Percentiles rank a stretch among this genome's conserved stretches.
phyloP scores from a whole-genome alignment of 2,329 filamentous ascomycete genomes.

The Gliomastix tumulicola region DNA sequence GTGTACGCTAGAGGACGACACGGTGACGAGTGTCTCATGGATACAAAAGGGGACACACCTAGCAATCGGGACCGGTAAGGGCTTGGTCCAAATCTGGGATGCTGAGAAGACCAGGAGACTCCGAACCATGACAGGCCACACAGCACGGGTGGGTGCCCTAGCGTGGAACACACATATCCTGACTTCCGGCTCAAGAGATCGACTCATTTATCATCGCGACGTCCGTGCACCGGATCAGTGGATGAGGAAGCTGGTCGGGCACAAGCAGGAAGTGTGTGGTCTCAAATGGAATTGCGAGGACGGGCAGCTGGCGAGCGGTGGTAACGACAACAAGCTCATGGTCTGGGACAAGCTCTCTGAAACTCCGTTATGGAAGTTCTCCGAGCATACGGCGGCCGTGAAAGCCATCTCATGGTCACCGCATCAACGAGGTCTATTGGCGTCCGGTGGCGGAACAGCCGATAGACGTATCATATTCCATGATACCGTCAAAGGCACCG shows the following conservation, averaged over 20 bases:
- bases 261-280: conserved; percentile 97
- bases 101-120: conserved; percentile 78
- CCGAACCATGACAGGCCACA: conserved; percentile 95
- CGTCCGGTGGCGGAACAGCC: conserved; percentile 90
- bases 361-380: conserved; percentile 87
- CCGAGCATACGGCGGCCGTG: conserved; percentile 90
- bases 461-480: conserved; percentile 97
- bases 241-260: conserved; percentile 78
- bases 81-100: conserved; percentile 96
- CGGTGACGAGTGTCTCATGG: conserved; percentile 95
- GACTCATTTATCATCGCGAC: conserved; percentile 90
- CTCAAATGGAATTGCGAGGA: conserved; percentile 97
- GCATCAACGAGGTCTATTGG: conserved; percentile 89
- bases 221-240: conserved; percentile 90
- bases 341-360: conserved; percentile 97
- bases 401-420: conserved; percentile 98
- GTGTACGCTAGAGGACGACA: conserved; percentile 87
- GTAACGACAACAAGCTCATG: conserved; percentile 98
- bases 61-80: conserved; percentile 90
- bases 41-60: conserved; percentile 96
- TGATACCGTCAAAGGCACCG: conserved; percentile 79
- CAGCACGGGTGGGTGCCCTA: conserved; percentile 82
- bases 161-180: conserved; percentile 99
- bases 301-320: conserved; percentile 87
- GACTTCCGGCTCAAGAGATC: conserved; percentile 89